A percentile compares a stretch with the other conserved stretches of the same genome.
Conservation (phyloP, 129 eudicot species). For the Pittosporum tobira region DNA sequence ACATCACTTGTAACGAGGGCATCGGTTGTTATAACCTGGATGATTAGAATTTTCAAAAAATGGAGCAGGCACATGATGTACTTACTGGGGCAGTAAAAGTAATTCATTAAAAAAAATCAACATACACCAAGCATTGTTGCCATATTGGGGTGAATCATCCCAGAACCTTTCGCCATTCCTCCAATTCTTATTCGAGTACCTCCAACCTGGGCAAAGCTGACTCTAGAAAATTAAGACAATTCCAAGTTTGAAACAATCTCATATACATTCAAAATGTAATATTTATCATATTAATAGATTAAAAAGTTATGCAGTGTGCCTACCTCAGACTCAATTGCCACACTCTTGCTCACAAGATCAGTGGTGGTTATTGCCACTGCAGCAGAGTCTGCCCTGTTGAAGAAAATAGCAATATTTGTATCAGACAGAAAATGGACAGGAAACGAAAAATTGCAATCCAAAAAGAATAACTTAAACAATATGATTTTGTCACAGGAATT, state of each 20-base stretch:
- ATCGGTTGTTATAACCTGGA: constrained; percentile 95
- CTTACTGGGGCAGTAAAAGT: constrained; percentile 2
- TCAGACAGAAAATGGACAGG: background rate
- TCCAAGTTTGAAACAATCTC: background rate
- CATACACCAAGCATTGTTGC: constrained; percentile 98
- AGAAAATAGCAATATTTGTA: background rate
- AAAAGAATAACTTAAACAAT: background rate
- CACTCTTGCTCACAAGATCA: constrained; percentile 96
- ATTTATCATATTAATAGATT: too few relatives aligned
- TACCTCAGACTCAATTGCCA: constrained; percentile 83
- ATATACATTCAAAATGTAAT: background rate
- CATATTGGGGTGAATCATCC: constrained; percentile 99
- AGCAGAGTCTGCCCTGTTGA: constrained; percentile 81
- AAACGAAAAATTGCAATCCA: background rate
- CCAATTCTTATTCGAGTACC: constrained; percentile 59
- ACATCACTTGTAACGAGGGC: constrained; percentile 65
- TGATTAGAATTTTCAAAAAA: constrained; percentile 6
- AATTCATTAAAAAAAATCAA: constrained; percentile 6
- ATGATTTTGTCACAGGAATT: background rate
- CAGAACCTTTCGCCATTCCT: constrained; percentile 99
- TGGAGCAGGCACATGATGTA: constrained; percentile 1
- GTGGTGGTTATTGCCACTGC: constrained; percentile 98
- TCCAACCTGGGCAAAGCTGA: constrained; percentile 43
- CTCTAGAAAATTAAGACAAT: background rate
- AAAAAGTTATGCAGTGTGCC: background rate